phyloP scores from a whole-genome alignment of 768 basidiomycete species.

The Naganishia randhawae region DNA sequence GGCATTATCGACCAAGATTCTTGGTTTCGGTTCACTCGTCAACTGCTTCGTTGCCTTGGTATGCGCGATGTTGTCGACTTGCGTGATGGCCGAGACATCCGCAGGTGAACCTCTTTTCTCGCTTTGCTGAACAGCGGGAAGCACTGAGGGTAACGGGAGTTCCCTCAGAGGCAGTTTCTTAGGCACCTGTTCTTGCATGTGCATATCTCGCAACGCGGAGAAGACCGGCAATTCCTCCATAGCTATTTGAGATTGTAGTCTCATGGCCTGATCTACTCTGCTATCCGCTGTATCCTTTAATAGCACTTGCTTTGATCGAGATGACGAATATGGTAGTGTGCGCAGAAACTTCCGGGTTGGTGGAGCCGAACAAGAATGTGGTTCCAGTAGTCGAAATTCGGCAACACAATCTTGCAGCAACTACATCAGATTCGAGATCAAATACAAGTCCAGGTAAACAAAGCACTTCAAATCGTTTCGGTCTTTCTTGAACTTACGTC shows the following conservation, averaged over 20 bases:
- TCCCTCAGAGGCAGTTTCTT: not conserved
- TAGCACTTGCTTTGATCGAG: not conserved
- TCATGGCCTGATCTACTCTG: not conserved
- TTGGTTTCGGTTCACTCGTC: not conserved
- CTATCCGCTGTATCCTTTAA: not conserved
- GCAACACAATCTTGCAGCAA: constrained; percentile 6
- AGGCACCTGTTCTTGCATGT: constrained; percentile 16
- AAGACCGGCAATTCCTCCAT: constrained; percentile 15
- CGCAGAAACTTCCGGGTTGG: constrained; percentile 18
- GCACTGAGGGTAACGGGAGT: not conserved
- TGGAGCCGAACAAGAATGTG: constrained; percentile 11
- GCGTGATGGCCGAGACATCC: not conserved
- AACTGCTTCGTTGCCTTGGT: not conserved
- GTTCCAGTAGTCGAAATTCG: constrained; percentile 11
- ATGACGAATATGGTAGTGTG: constrained; percentile 6
- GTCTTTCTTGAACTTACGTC: constrained; percentile 22
- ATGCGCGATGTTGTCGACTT: not conserved
- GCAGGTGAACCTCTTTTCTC: not conserved
- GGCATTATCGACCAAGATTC: not conserved
- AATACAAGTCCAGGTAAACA: not conserved
- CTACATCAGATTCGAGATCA: not conserved
- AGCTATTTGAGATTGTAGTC: constrained; percentile 5
- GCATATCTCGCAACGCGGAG: constrained; percentile 17
- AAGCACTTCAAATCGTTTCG: not conserved
- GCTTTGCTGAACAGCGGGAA: not conserved